Evolutionary conservation across 306 rosid genomes (phyloP).

Genomic region (Rosa chinensis): DNA sequence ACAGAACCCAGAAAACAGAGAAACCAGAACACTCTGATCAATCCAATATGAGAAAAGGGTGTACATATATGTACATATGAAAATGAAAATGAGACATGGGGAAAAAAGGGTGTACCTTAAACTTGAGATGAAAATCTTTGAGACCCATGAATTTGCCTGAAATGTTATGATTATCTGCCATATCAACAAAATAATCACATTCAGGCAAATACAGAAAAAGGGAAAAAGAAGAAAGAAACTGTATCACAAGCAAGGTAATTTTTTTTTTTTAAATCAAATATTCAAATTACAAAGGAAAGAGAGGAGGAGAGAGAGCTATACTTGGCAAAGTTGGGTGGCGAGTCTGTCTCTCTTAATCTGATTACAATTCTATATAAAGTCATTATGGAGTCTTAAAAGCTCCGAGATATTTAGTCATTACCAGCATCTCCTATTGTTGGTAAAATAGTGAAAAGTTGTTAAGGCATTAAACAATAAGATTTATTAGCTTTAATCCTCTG

Average conservation of each 20-base stretch:
- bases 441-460: background rate
- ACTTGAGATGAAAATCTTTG: conserved; percentile 44
- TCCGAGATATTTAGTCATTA: background rate
- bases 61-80: background rate
- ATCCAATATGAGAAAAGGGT: background rate
- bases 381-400: conserved; percentile 14
- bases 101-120: conserved; percentile 30
- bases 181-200: conserved; percentile 17
- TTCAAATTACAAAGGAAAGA: background rate
- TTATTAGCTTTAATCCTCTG: conserved; percentile 27
- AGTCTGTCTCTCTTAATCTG: background rate
- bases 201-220: background rate
- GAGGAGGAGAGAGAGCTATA: background rate
- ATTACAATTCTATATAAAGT: conserved; percentile 13
- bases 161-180: conserved; percentile 16
- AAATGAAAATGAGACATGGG: background rate
- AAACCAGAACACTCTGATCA: background rate
- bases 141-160: conserved; percentile 30
- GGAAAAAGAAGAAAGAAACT: background rate
- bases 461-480: conserved; percentile 9
- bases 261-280: background rate
- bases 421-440: background rate
- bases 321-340: background rate
- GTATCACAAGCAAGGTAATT: background rate
- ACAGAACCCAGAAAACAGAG: background rate